Evolutionary conservation across 1,284 basidiomycete species (phyloP).

Genomic region (Leucoagaricus sp.): DNA sequence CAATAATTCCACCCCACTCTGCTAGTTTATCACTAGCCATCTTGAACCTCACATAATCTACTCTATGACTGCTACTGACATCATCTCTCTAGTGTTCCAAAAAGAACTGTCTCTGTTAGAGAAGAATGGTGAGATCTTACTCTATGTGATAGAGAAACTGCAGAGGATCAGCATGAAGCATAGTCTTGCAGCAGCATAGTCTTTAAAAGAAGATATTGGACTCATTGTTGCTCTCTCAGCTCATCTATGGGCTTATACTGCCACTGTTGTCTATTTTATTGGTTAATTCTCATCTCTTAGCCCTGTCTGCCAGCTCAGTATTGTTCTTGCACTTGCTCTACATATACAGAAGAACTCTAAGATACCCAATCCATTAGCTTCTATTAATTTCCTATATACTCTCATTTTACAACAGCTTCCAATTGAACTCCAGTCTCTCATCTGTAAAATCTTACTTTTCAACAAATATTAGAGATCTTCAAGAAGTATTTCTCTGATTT

Average conservation of each 20-base stretch:
- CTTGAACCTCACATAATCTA: constrained; percentile 2
- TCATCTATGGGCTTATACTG: constrained; percentile 30
- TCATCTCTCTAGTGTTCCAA: neutral
- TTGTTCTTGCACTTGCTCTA: neutral
- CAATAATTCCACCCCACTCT: neutral
- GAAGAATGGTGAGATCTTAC: constrained; percentile 5
- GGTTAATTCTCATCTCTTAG: neutral
- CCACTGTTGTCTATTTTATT: constrained; percentile 27
- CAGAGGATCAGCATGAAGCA: neutral
- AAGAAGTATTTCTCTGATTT: neutral
- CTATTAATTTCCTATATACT: neutral
- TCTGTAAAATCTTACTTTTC: neutral
- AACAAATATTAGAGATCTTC: no score
- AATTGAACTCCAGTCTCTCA: neutral
- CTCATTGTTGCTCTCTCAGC: constrained; percentile 22
- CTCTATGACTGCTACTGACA: neutral
- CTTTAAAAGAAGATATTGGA: constrained; percentile 16
- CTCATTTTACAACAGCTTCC: neutral
- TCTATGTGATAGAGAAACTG: constrained; percentile 3
- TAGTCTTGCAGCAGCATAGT: constrained; percentile 19
- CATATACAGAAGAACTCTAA: neutral
- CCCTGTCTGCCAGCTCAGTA: neutral
- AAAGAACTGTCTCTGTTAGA: constrained; percentile 1
- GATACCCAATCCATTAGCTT: neutral
- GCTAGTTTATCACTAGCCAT: constrained; percentile 4